A percentile compares a stretch with the other conserved stretches of the same genome.
Evolutionary conservation across 75 land plant genomes (phyloP).

Genomic region (Cupressus sempervirens): DNA sequence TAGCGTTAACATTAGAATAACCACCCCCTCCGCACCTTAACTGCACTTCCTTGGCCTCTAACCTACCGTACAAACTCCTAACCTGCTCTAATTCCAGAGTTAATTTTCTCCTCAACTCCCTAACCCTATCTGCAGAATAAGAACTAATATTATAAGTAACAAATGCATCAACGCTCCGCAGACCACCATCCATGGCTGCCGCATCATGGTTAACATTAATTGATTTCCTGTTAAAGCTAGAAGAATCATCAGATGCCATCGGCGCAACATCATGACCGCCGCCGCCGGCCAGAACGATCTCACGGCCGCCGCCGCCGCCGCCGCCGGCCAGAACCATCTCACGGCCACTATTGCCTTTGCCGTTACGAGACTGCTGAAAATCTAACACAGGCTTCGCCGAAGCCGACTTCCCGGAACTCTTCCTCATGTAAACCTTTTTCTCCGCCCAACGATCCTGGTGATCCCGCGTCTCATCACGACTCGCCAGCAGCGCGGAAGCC

Average conservation of each 20-base stretch:
- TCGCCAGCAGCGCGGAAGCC: constrained; percentile 44
- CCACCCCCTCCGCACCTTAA: not conserved
- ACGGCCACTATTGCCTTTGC: not conserved
- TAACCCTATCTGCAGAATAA: constrained; percentile 27
- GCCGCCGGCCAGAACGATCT: not conserved
- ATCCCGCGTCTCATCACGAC: constrained; percentile 21
- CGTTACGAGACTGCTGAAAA: constrained; percentile 23
- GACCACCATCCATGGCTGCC: not conserved
- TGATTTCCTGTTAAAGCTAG: constrained; percentile 35
- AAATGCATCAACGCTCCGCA: constrained; percentile 14
- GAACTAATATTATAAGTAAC: constrained; percentile 22
- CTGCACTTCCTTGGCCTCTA: constrained; percentile 40
- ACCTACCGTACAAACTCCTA: constrained; percentile 20
- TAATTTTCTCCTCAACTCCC: constrained; percentile 35
- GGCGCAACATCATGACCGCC: constrained; percentile 3
- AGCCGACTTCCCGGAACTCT: constrained; percentile 12
- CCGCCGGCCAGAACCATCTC: no score
- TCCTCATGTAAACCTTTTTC: constrained; percentile 29
- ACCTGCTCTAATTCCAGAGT: constrained; percentile 50
- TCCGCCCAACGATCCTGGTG: constrained; percentile 21
- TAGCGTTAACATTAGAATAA: constrained; percentile 1
- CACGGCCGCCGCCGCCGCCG: constrained; percentile 2
- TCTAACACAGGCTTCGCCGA: constrained; percentile 1
- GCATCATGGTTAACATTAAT: constrained; percentile 5
- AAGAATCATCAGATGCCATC: constrained; percentile 47